Percentiles rank a stretch among this genome's conserved stretches.
phyloP scores from a whole-genome alignment of 768 basidiomycete species.

The Rhodotorula toruloides region DNA sequence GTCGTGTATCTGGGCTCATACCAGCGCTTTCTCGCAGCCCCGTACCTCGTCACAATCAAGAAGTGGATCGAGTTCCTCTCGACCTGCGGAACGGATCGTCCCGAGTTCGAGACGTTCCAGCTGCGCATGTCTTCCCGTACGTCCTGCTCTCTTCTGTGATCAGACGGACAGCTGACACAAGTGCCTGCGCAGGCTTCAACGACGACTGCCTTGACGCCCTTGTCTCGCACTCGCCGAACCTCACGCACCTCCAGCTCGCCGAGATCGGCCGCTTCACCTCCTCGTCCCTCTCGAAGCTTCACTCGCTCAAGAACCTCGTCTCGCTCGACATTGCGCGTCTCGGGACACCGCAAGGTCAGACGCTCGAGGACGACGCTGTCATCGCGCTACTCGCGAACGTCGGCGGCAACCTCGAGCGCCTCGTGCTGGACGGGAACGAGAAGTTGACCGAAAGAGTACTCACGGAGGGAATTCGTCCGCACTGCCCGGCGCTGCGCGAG shows the following conservation, averaged over 20 bases:
- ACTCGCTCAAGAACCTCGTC: conserved; percentile 51
- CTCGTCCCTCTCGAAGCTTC: conserved; percentile 11
- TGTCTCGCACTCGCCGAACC: conserved; percentile 53
- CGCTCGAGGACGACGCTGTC: conserved; percentile 50
- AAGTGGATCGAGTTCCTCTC: conserved; percentile 71
- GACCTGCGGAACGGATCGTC: background rate
- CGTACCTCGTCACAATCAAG: conserved; percentile 56
- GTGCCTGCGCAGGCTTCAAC: conserved; percentile 58
- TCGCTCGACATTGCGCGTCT: conserved; percentile 68
- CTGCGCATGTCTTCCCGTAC: conserved; percentile 52
- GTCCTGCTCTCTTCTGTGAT: background rate
- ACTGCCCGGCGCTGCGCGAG: background rate
- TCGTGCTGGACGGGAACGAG: conserved; percentile 31
- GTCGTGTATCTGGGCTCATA: no score
- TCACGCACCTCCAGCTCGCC: conserved; percentile 69
- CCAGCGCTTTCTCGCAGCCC: background rate
- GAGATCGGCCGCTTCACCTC: conserved; percentile 63
- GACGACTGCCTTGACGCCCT: conserved; percentile 61
- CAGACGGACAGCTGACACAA: no score
- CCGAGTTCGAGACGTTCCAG: conserved; percentile 63
- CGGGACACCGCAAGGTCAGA: conserved; percentile 56
- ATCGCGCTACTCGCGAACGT: conserved; percentile 31
- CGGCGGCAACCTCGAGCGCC: conserved; percentile 25
- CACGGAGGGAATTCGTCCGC: background rate
- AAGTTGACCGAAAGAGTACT: background rate